These are phyloP conservation scores for Trichoderma aggressivum DNA, from an alignment of 2,329 filamentous ascomycete species.

Conservation along the genomic window DNA sequence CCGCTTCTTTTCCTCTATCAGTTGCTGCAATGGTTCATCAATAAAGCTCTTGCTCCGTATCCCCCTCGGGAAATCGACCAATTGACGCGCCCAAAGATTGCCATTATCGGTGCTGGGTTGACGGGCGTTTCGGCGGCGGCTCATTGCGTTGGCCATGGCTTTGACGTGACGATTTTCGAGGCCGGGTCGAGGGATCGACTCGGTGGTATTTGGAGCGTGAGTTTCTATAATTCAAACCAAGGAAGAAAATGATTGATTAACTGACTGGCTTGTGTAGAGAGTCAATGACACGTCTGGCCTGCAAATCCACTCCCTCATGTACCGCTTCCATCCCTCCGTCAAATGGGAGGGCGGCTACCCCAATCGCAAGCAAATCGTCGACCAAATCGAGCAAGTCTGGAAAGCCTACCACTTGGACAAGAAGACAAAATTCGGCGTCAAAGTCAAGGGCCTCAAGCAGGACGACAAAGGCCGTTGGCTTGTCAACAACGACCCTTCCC, in stretches of 20 bases:
- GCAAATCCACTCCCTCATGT: slow-evolving; percentile 84
- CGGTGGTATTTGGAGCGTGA: slow-evolving; percentile 77
- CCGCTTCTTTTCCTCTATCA: slow-evolving; percentile 62
- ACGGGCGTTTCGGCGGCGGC: slow-evolving; percentile 75
- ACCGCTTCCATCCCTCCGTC: slow-evolving; percentile 79
- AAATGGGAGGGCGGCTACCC: slow-evolving; percentile 76
- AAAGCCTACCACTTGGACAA: slow-evolving; percentile 67
- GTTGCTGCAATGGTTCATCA: slow-evolving; percentile 61
- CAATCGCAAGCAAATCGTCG: slow-evolving; percentile 69
- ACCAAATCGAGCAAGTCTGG: slow-evolving; percentile 70
- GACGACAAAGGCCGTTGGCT: slow-evolving; percentile 70
- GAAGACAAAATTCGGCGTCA: slow-evolving; percentile 68
- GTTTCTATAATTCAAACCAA: slow-evolving; percentile 25
- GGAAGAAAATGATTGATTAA: neutral
- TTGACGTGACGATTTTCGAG: slow-evolving; percentile 78
- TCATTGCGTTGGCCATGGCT: slow-evolving; percentile 81
- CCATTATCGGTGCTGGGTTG: slow-evolving; percentile 68
- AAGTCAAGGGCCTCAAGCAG: slow-evolving; percentile 66
- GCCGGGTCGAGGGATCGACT: slow-evolving; percentile 62
- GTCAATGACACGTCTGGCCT: slow-evolving; percentile 80
- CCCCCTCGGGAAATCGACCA: slow-evolving; percentile 59
- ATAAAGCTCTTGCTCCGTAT: slow-evolving; percentile 63
- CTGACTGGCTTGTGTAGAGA: slow-evolving; percentile 42
- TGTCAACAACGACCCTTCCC: slow-evolving; percentile 69
- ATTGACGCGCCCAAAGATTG: slow-evolving; percentile 62